phyloP scores from a whole-genome alignment of 768 basidiomycete genomes.

The Mycena epipterygia region DNA sequence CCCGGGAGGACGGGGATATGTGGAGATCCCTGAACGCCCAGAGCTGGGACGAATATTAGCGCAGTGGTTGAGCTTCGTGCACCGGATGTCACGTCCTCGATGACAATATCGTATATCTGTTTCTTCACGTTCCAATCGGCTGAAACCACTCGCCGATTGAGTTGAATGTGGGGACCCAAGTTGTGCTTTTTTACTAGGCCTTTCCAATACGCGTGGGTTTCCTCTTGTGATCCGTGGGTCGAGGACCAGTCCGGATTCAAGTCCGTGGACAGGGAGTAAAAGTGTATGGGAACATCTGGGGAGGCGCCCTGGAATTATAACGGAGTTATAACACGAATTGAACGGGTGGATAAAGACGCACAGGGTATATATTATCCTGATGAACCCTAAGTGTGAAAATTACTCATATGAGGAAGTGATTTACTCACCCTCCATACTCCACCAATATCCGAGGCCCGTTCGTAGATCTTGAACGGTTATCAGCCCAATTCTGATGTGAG shows the following conservation, averaged over 20 bases:
- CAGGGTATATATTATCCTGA: conserved; percentile 55
- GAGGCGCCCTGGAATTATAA: conserved; percentile 55
- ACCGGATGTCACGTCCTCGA: conserved; percentile 48
- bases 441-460: conserved; percentile 53
- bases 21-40: conserved; percentile 64
- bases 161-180: conserved; percentile 55
- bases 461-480: neutral
- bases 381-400: neutral
- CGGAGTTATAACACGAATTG: conserved; percentile 38
- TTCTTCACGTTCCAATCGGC: conserved; percentile 58
- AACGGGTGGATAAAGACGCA: conserved; percentile 21
- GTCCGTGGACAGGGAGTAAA: conserved; percentile 64
- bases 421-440: conserved; percentile 66
- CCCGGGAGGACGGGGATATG: conserved; percentile 51
- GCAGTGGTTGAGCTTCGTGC: conserved; percentile 47
- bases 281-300: conserved; percentile 58
- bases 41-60: conserved; percentile 65
- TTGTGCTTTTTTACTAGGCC: conserved; percentile 56
- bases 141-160: conserved; percentile 58
- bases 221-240: conserved; percentile 55
- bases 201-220: conserved; percentile 61
- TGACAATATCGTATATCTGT: conserved; percentile 46
- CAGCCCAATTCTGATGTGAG: neutral
- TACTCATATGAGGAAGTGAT: neutral
- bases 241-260: conserved; percentile 60